Percentiles rank a stretch among this genome's conserved stretches.
Conservation (phyloP, 1,284 basidiomycete species). For the Bjerkandera adusta region DNA sequence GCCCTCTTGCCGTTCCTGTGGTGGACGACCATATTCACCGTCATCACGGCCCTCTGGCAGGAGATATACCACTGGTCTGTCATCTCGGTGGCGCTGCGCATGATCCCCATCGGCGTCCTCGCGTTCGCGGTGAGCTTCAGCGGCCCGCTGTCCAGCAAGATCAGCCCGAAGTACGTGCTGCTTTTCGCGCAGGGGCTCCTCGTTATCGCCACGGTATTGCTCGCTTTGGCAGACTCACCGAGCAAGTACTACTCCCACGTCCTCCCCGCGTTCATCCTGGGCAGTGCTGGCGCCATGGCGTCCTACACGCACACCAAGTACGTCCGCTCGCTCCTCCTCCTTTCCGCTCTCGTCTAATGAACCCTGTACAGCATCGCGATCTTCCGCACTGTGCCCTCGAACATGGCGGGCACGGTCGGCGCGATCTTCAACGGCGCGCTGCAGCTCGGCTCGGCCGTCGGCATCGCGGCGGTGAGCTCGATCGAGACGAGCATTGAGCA, state of each 20-base stretch:
- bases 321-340: constrained; percentile 18
- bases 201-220: constrained; percentile 39
- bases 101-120: constrained; percentile 41
- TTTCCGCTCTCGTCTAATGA: background rate
- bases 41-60: constrained; percentile 39
- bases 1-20: constrained; percentile 41
- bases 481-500: constrained; percentile 46
- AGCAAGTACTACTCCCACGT: constrained; percentile 44
- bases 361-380: constrained; percentile 43
- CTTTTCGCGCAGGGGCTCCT: constrained; percentile 37
- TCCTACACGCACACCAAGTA: constrained; percentile 35
- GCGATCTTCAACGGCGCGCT: constrained; percentile 55
- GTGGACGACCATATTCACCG: constrained; percentile 38
- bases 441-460: constrained; percentile 50
- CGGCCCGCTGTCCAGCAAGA: constrained; percentile 34
- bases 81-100: constrained; percentile 38
- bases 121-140: constrained; percentile 37
- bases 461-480: constrained; percentile 43
- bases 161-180: constrained; percentile 45
- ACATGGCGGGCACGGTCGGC: constrained; percentile 50
- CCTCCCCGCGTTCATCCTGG: constrained; percentile 49
- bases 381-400: constrained; percentile 43
- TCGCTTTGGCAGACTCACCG: constrained; percentile 39
- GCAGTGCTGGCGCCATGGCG: constrained; percentile 38
- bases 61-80: constrained; percentile 36